phyloP scores from a whole-genome alignment of 164 flowering plant genomes.

The Brasenia schreberi region DNA sequence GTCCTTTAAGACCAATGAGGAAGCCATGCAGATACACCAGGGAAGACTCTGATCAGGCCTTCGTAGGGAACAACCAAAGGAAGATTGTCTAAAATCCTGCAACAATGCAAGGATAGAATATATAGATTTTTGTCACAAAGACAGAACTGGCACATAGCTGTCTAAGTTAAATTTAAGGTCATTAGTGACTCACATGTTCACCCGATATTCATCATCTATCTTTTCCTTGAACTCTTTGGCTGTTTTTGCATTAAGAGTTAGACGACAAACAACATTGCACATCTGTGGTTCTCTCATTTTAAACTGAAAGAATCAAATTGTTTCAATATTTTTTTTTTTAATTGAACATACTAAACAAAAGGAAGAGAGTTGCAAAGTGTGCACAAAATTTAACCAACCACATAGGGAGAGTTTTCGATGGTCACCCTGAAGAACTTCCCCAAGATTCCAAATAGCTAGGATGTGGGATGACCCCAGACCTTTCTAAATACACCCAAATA shows the following conservation, averaged over 20 bases:
- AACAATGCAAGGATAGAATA: neutral
- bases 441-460: conserved; percentile 33
- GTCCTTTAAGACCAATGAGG: conserved; percentile 73
- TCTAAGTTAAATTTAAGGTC: neutral
- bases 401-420: conserved; percentile 88
- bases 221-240: conserved; percentile 67
- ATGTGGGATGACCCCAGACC: too few relatives aligned
- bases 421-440: conserved; percentile 99
- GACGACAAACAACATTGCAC: conserved; percentile 61
- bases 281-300: conserved; percentile 77
- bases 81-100: conserved; percentile 92
- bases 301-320: conserved; percentile 39
- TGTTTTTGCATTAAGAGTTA: conserved; percentile 47
- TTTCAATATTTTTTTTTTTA: neutral
- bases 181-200: conserved; percentile 53
- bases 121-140: neutral
- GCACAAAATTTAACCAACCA: conserved; percentile 28
- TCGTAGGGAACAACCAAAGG: conserved; percentile 62
- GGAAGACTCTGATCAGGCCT: conserved; percentile 44
- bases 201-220: conserved; percentile 22
- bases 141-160: neutral
- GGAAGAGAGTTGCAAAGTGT: neutral
- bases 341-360: neutral
- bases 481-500: too few relatives aligned
- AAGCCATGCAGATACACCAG: conserved; percentile 67